These are phyloP conservation scores for Nigrospora oryzae DNA, from an alignment of 2,329 filamentous ascomycete genomes.

Conservation along the genomic window DNA sequence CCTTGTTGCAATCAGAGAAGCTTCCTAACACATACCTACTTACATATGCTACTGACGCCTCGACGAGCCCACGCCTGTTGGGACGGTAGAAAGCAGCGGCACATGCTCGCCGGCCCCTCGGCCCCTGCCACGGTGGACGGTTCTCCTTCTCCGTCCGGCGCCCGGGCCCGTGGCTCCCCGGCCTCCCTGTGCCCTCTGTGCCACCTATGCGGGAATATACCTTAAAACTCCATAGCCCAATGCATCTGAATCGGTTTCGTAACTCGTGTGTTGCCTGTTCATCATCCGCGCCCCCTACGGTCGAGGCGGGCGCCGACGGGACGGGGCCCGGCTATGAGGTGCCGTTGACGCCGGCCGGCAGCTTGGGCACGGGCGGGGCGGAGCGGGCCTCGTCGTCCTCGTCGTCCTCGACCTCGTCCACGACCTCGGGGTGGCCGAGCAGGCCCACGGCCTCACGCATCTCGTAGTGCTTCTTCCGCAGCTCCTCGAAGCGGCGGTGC, in stretches of 20 bases:
- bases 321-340: background rate
- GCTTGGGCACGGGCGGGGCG: slow-evolving; percentile 30
- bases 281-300: background rate
- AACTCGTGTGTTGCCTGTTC: background rate
- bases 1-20: too few species aligned
- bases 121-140: too few species aligned
- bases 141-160: too few species aligned
- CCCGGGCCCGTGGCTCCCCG: background rate
- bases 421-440: slow-evolving; percentile 65
- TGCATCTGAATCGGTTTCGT: background rate
- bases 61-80: too few species aligned
- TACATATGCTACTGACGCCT: too few species aligned
- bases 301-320: background rate
- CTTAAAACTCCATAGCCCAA: background rate
- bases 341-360: slow-evolving; percentile 27
- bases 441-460: slow-evolving; percentile 91
- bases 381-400: slow-evolving; percentile 43
- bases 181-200: background rate
- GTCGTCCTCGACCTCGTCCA: slow-evolving; percentile 51
- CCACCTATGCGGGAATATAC: background rate
- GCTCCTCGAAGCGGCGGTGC: slow-evolving; percentile 82
- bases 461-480: slow-evolving; percentile 96
- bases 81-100: too few species aligned
- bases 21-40: too few species aligned
- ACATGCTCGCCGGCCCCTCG: too few species aligned